phyloP scores from a whole-genome alignment of 2,329 filamentous ascomycete species.

The Neophaeococcomyces mojaviensis region DNA sequence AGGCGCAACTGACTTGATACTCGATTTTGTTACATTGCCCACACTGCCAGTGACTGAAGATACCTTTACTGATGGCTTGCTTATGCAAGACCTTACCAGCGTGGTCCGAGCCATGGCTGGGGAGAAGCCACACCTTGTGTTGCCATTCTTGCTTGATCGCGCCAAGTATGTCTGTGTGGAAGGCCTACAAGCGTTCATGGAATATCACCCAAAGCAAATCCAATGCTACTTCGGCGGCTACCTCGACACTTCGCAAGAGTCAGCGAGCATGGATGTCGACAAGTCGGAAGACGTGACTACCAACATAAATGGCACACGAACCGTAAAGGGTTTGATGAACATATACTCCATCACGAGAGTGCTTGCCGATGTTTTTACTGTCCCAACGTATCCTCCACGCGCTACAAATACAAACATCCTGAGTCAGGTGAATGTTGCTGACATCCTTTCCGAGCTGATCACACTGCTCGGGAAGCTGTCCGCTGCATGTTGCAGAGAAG shows the following conservation, averaged over 20 bases:
- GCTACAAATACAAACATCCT: constrained; percentile 58
- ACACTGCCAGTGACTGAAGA: constrained; percentile 52
- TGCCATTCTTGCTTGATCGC: constrained; percentile 73
- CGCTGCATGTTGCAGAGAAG: constrained; percentile 74
- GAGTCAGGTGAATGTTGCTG: constrained; percentile 70
- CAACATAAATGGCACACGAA: constrained; percentile 59
- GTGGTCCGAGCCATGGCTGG: constrained; percentile 75
- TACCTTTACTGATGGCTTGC: constrained; percentile 42
- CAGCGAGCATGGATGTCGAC: constrained; percentile 9
- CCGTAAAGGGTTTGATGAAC: constrained; percentile 70
- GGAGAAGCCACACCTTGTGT: constrained; percentile 66
- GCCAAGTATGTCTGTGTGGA: constrained; percentile 59
- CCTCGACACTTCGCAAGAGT: constrained; percentile 30
- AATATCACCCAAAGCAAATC: constrained; percentile 41
- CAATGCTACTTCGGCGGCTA: constrained; percentile 61
- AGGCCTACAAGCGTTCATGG: constrained; percentile 56
- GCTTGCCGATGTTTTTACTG: constrained; percentile 64
- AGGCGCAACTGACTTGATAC: constrained; percentile 65
- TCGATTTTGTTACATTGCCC: constrained; percentile 76
- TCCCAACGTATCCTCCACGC: constrained; percentile 56
- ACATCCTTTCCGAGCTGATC: constrained; percentile 71
- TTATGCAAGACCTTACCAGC: constrained; percentile 60
- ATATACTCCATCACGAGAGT: constrained; percentile 69
- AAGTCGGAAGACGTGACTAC: constrained; percentile 30
- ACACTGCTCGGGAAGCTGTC: constrained; percentile 70